phyloP scores from a whole-genome alignment of 257 asterid genomes.

The Solanum pimpinellifolium region DNA sequence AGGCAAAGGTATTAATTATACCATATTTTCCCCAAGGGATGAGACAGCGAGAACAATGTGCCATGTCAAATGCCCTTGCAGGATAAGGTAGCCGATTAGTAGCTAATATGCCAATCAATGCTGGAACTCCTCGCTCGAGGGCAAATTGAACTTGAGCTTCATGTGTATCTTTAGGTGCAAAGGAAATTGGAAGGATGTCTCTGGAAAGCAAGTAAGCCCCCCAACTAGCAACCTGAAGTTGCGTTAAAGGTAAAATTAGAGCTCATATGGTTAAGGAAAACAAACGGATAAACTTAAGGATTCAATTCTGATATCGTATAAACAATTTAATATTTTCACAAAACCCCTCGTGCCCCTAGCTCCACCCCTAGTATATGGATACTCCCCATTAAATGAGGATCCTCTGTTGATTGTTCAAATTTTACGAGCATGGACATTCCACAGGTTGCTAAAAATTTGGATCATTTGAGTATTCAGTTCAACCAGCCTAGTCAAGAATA shows the following conservation, averaged over 20 bases:
- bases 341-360: neutral
- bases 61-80: conserved; percentile 83
- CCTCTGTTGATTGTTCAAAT: neutral
- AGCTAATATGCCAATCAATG: conserved; percentile 72
- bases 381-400: neutral
- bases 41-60: conserved; percentile 94
- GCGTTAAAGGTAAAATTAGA: neutral
- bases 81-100: conserved; percentile 77
- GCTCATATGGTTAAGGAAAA: neutral
- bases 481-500: neutral
- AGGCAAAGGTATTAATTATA: conserved; percentile 20
- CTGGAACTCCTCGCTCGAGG: conserved; percentile 92
- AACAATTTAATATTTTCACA: neutral
- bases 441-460: neutral
- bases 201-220: conserved; percentile 87
- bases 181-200: conserved; percentile 63
- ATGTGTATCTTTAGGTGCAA: conserved; percentile 91
- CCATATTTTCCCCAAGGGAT: conserved; percentile 83
- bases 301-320: neutral
- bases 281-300: neutral
- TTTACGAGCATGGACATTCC: neutral
- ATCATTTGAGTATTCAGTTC: neutral
- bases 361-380: neutral
- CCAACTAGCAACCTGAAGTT: conserved; percentile 87
- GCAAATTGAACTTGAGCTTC: conserved; percentile 93